Evolutionary conservation across 495 filamentous ascomycete species (phyloP), one percentile per base, ranked within the genome.

Genomic region (Tricharina praecox): DNA sequence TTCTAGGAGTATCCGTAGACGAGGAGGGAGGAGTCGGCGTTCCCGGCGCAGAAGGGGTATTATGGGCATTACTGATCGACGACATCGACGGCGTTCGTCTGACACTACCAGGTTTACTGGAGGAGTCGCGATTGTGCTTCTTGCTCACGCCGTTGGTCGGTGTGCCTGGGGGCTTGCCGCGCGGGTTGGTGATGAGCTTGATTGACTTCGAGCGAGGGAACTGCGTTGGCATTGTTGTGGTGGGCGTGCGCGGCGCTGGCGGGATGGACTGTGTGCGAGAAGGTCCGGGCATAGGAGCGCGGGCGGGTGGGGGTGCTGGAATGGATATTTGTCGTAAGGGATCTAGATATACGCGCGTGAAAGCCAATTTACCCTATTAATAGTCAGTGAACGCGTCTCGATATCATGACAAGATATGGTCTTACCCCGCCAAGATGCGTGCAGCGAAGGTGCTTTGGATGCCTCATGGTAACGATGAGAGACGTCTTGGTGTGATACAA

Each of bases 381-480:
- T n/a, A n/a, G n/a, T n/a, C n/a, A n/a, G n/a, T n/a, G n/a, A n/a
- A n/a, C n/a, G n/a, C n/a, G n/a, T n/a, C n/a, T n/a, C n/a, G n/a
- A n/a, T n/a, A n/a, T n/a, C n/a, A n/a, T n/a, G n/a, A n/a, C n/a
- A n/a, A n/a, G n/a, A n/a, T n/a, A n/a, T n/a, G n/a, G n/a, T n/a
- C 62, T 51, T 63, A 73, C 78, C 60, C 72, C 72, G 52, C 79
- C 79, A 19, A 73, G 45, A 47, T 86, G 69, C 42, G 70, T 63
- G 39, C 73, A 77, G 38, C 63, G 72, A 76, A 81, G 92, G 62
- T 75, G 78, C 8, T 73, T 74, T 23, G 85, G 85, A 44, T 76
- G 77, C 46, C 73, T 73, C 46, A 95, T 55, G 1, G 63, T 68
- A 11, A 92, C 63, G 21, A 73, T 59, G 33, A 82, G 67, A 3